Evolutionary conservation across 164 flowering plant genomes (phyloP).

Genomic region (Macadamia tetraphylla): DNA sequence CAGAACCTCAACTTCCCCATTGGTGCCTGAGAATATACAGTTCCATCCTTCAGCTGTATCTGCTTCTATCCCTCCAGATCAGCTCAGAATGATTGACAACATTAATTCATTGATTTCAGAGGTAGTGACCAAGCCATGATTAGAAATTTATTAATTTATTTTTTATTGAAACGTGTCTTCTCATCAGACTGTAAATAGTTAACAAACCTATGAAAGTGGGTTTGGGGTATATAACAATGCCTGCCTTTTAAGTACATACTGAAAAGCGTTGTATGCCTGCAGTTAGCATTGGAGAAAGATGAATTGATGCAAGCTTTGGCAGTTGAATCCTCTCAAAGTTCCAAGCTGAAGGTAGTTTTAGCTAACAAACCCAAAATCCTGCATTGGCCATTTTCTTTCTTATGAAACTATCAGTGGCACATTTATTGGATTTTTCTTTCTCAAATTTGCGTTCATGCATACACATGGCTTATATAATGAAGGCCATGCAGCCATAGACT

Average conservation of each 20-base stretch:
- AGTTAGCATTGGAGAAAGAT: constrained; percentile 87
- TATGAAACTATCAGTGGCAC: constrained; percentile 3
- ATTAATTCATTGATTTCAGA: constrained; percentile 75
- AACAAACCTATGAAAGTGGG: too few species aligned
- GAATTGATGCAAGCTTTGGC: constrained; percentile 57
- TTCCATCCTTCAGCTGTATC: constrained; percentile 32
- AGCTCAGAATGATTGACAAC: constrained; percentile 64
- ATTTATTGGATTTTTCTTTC: neutral
- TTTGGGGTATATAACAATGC: too few species aligned
- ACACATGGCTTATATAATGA: too few species aligned
- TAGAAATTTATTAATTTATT: too few species aligned
- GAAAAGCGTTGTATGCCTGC: constrained; percentile 19
- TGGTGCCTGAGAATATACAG: constrained; percentile 27
- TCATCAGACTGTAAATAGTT: neutral
- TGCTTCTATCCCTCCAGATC: constrained; percentile 63
- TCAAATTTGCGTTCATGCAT: too few species aligned
- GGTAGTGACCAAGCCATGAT: constrained; percentile 34
- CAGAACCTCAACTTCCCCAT: constrained; percentile 10
- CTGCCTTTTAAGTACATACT: neutral
- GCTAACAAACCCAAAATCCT: constrained; percentile 6
- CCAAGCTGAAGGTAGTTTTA: constrained; percentile 60
- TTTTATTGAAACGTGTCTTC: neutral
- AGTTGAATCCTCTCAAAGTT: constrained; percentile 57
- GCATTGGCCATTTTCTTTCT: neutral
- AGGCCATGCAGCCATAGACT: too few species aligned